A percentile compares a stretch with the other conserved stretches of the same genome.
phyloP scores from a whole-genome alignment of 2,329 filamentous ascomycete genomes.

The Rhynchosporium graminicola region DNA sequence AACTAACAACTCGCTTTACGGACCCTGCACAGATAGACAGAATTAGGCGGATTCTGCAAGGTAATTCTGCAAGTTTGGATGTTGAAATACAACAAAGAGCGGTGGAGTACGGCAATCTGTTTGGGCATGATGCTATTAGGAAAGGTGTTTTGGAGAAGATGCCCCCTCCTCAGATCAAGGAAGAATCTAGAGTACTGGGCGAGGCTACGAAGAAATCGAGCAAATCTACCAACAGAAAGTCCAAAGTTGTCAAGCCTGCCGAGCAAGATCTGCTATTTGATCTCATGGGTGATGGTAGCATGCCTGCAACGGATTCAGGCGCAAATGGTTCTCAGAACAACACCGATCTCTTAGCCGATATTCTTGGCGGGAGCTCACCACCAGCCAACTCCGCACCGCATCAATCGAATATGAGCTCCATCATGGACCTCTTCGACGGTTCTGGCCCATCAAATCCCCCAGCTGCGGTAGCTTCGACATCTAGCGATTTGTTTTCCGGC shows the following conservation, averaged over 20 bases:
- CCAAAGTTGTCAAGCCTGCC: conserved; percentile 76
- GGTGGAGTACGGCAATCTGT: conserved; percentile 95
- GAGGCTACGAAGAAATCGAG: conserved; percentile 71
- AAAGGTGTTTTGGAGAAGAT: conserved; percentile 94
- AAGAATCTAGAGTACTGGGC: conserved; percentile 88
- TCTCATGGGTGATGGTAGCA: conserved; percentile 80
- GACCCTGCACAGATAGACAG: conserved; percentile 86
- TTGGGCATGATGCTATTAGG: conserved; percentile 83
- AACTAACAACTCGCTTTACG: conserved; percentile 84
- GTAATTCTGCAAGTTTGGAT: conserved; percentile 82
- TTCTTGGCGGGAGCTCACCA: conserved; percentile 69
- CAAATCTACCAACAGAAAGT: conserved; percentile 70
- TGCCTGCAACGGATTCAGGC: conserved; percentile 67
- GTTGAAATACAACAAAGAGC: conserved; percentile 95
- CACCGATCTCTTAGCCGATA: conserved; percentile 86
- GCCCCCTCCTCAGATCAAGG: conserved; percentile 95
- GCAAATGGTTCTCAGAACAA: conserved; percentile 74
- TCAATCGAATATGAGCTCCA: conserved; percentile 63
- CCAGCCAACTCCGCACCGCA: conserved; percentile 51
- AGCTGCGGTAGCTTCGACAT: conserved; percentile 49
- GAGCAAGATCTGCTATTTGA: conserved; percentile 92
- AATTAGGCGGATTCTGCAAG: conserved; percentile 74
- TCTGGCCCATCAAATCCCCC: conserved; percentile 48
- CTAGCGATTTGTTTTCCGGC: conserved; percentile 51
- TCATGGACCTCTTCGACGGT: conserved; percentile 84